Conservation (phyloP, 176 grass and related monocot species). For the Musa schizocarpa region DNA sequence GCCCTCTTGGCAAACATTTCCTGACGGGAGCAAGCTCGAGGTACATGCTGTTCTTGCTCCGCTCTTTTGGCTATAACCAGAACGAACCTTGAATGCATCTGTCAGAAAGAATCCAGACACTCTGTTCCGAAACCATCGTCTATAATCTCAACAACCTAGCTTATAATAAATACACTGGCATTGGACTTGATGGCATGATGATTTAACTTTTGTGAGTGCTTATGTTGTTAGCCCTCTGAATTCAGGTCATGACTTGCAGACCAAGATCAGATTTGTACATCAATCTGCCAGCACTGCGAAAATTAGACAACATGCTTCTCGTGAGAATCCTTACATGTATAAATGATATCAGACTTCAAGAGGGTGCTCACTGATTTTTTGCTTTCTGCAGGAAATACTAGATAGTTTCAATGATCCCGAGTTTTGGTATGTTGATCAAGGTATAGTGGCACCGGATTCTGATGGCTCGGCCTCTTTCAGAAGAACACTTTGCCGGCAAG, state of each 20-base stretch:
- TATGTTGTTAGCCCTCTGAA: neutral
- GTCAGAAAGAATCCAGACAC: too few species aligned
- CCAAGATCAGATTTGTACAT: slow-evolving; percentile 69
- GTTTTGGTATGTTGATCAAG: slow-evolving; percentile 97
- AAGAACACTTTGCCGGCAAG: slow-evolving; percentile 32
- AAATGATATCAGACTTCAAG: neutral
- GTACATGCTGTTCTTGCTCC: slow-evolving; percentile 18
- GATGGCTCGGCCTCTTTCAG: slow-evolving; percentile 32
- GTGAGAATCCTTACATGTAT: slow-evolving; percentile 33
- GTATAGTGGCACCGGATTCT: slow-evolving; percentile 51
- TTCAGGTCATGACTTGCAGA: slow-evolving; percentile 83
- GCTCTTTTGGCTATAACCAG: neutral
- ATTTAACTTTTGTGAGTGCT: neutral
- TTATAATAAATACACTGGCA: too few species aligned
- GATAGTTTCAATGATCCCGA: slow-evolving; percentile 69
- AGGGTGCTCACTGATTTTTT: neutral
- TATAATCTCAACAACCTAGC: too few species aligned
- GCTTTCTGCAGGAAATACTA: slow-evolving; percentile 55
- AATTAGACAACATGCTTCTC: slow-evolving; percentile 90
- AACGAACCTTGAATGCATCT: too few species aligned
- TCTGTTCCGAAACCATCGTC: too few species aligned
- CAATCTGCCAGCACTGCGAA: slow-evolving; percentile 77
- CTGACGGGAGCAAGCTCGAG: slow-evolving; percentile 81
- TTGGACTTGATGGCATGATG: neutral
- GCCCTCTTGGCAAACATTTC: slow-evolving; percentile 83